Evolutionary conservation across 1,284 basidiomycete species (phyloP).

Genomic region (Neolentinus lepideus): DNA sequence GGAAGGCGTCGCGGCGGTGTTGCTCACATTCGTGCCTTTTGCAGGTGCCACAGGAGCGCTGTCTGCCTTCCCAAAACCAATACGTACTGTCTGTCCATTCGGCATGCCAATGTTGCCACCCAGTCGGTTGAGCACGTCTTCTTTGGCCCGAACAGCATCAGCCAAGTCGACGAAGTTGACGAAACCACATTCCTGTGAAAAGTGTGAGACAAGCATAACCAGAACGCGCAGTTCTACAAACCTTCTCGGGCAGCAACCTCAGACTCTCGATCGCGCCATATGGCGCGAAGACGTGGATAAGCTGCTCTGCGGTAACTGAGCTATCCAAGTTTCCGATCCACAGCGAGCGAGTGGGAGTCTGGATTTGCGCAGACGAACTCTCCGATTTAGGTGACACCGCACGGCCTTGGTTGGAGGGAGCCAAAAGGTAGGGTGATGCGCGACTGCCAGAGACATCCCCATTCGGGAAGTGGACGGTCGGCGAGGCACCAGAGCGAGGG

Average conservation of each 20-base stretch:
- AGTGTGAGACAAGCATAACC: background rate
- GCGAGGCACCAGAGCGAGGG: slow-evolving; percentile 39
- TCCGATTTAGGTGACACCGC: slow-evolving; percentile 77
- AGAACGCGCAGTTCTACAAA: slow-evolving; percentile 25
- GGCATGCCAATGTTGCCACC: slow-evolving; percentile 92
- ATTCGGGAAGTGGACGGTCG: slow-evolving; percentile 66
- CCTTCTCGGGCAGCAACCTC: slow-evolving; percentile 93
- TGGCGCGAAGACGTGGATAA: slow-evolving; percentile 90
- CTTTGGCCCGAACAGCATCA: slow-evolving; percentile 93
- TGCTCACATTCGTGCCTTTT: slow-evolving; percentile 57
- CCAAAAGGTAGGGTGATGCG: slow-evolving; percentile 58
- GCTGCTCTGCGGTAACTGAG: slow-evolving; percentile 88
- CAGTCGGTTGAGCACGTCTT: slow-evolving; percentile 92
- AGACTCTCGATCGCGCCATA: slow-evolving; percentile 97
- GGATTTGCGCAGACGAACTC: slow-evolving; percentile 58
- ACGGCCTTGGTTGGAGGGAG: slow-evolving; percentile 58
- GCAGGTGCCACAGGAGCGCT: slow-evolving; percentile 86
- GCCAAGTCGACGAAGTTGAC: slow-evolving; percentile 96
- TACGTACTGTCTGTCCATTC: slow-evolving; percentile 89
- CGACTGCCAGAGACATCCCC: slow-evolving; percentile 48
- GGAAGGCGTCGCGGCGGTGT: slow-evolving; percentile 58
- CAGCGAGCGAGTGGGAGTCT: slow-evolving; percentile 89
- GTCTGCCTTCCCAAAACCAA: slow-evolving; percentile 97
- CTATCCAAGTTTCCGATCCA: slow-evolving; percentile 98
- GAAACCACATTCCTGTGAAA: slow-evolving; percentile 87